These are phyloP conservation scores for Tephrocybe sp. DNA, from an alignment of 768 basidiomycete genomes.

Conservation along the genomic window DNA sequence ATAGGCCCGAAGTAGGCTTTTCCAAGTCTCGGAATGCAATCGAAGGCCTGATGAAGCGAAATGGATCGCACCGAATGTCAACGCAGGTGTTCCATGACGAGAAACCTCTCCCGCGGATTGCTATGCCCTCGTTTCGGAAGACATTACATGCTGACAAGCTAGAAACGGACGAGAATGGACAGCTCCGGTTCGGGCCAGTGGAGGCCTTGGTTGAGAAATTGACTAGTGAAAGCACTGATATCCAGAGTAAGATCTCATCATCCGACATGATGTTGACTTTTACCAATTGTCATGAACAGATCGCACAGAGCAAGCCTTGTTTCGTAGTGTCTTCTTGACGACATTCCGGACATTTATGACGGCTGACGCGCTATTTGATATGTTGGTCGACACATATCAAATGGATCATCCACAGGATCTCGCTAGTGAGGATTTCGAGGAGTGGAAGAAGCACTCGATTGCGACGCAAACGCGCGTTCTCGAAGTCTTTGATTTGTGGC, in stretches of 20 bases:
- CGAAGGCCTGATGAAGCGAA: constrained; percentile 18
- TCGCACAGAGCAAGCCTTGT: constrained; percentile 31
- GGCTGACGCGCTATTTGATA: constrained; percentile 63
- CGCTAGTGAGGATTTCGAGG: constrained; percentile 47
- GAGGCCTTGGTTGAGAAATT: constrained; percentile 70
- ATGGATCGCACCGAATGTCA: constrained; percentile 30
- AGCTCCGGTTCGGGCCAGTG: constrained; percentile 66
- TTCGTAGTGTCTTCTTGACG: constrained; percentile 68
- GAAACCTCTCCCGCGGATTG: constrained; percentile 37
- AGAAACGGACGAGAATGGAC: constrained; percentile 60
- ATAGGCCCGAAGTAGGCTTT: constrained; percentile 2
- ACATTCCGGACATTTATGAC: constrained; percentile 82
- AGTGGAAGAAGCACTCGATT: constrained; percentile 65
- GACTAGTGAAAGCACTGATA: constrained; percentile 47
- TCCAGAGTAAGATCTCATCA: constrained; percentile 46
- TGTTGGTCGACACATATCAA: constrained; percentile 62
- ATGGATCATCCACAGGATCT: constrained; percentile 51
- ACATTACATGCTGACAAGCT: constrained; percentile 62
- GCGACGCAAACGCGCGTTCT: constrained; percentile 64
- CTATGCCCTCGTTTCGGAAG: constrained; percentile 57
- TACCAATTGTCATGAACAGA: constrained; percentile 9
- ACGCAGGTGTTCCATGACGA: constrained; percentile 40
- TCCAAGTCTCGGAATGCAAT: constrained; percentile 10
- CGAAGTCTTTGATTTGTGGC: constrained; percentile 56
- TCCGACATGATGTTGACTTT: background rate